phyloP scores from a whole-genome alignment of 2,329 filamentous ascomycete genomes.

The Ceratocystis cacaofunesta region DNA sequence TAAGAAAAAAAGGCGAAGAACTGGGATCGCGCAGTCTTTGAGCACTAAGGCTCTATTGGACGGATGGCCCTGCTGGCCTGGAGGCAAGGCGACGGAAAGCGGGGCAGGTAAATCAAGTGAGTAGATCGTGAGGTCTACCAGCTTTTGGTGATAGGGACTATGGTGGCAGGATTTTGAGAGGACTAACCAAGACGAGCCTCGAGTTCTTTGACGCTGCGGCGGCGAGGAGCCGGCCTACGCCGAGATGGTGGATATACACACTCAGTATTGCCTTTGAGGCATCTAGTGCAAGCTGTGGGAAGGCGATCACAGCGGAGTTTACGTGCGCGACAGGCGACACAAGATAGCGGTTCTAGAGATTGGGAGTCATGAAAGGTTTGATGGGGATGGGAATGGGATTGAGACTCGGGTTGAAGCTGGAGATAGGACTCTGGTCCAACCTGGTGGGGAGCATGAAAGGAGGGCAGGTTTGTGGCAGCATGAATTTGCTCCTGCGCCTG shows the following conservation, averaged over 20 bases:
- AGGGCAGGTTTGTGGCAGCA: no score
- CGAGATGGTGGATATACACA: slow-evolving; percentile 83
- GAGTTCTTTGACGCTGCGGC: slow-evolving; percentile 78
- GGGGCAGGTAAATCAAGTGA: neutral
- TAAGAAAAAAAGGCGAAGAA: no score
- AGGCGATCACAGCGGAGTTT: slow-evolving; percentile 79
- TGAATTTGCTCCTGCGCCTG: no score
- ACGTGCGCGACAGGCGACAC: slow-evolving; percentile 65
- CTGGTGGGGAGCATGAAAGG: no score
- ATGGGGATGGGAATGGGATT: neutral
- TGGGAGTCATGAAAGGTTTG: slow-evolving; percentile 9
- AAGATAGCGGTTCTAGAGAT: slow-evolving; percentile 46
- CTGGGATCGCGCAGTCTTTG: no score
- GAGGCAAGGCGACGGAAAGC: neutral
- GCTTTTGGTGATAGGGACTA: neutral
- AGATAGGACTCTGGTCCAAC: neutral
- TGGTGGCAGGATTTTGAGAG: neutral
- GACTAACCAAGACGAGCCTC: slow-evolving; percentile 67
- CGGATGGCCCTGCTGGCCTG: no score
- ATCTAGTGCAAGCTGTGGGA: slow-evolving; percentile 68
- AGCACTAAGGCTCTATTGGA: no score
- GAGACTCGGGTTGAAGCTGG: neutral
- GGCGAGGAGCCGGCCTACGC: slow-evolving; percentile 75
- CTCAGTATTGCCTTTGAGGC: slow-evolving; percentile 55
- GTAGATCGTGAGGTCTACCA: neutral